Evolutionary conservation across 1,284 basidiomycete species (phyloP).

Genomic region (Salmacisia buchloeana): DNA sequence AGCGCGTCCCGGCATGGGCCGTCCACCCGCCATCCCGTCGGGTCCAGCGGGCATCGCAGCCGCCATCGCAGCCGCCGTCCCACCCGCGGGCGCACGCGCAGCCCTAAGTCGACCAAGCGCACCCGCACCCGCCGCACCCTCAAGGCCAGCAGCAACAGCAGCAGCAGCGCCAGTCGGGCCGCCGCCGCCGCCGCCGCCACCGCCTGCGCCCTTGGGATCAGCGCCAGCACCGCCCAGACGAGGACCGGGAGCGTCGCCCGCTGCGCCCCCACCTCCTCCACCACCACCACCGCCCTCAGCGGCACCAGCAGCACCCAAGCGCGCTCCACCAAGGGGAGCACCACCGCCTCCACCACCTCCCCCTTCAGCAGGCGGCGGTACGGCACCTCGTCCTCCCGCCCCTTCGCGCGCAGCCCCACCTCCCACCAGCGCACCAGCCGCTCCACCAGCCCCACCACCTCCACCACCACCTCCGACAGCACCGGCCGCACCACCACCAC

Average conservation of each 20-base stretch:
- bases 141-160: not conserved
- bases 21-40: not conserved
- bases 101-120: slow-evolving; percentile 10
- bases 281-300: not conserved
- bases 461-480: not conserved
- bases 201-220: slow-evolving; percentile 59
- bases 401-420: slow-evolving; percentile 3
- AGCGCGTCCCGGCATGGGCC: not conserved
- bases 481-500: not conserved
- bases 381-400: not conserved
- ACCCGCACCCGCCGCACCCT: slow-evolving; percentile 13
- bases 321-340: not conserved
- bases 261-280: not conserved
- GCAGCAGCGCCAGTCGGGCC: not conserved
- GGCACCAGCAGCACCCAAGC: not conserved
- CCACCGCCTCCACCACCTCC: slow-evolving; percentile 10
- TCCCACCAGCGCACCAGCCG: too few species aligned
- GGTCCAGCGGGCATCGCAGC: too few species aligned
- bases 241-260: not conserved
- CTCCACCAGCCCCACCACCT: not conserved
- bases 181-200: slow-evolving; percentile 50
- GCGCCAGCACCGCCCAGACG: slow-evolving; percentile 49
- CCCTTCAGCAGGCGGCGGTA: not conserved
- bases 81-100: slow-evolving; percentile 16
- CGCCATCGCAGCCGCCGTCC: slow-evolving; percentile 15